These are phyloP conservation scores for Phyllostachys edulis DNA, from an alignment of 176 grass and related monocot genomes.

Conservation along the genomic window DNA sequence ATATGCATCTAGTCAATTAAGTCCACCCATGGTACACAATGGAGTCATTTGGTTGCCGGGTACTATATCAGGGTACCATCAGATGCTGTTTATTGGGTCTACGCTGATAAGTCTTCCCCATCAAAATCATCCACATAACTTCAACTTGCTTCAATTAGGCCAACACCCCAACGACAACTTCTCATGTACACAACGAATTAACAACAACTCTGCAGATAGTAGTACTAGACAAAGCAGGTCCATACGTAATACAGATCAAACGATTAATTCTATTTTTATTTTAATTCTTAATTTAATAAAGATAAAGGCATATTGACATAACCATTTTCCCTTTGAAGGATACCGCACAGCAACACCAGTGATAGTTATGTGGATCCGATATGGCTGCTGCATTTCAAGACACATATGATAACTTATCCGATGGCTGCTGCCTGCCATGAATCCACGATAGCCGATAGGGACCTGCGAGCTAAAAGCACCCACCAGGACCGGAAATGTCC, in stretches of 20 bases:
- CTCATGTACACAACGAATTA: background rate
- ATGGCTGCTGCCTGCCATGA: slow-evolving; percentile 24
- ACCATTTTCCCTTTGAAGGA: slow-evolving; percentile 3
- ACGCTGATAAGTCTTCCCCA: background rate
- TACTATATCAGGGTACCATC: background rate
- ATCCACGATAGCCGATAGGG: slow-evolving; percentile 43
- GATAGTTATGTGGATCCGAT: slow-evolving; percentile 36
- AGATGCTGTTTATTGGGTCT: background rate
- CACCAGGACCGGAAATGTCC: slow-evolving; percentile 16
- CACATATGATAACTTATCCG: slow-evolving; percentile 36
- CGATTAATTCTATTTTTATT: background rate
- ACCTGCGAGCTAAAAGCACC: slow-evolving; percentile 22
- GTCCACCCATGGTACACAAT: background rate
- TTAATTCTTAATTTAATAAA: background rate
- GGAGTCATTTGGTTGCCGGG: background rate
- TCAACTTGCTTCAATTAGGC: slow-evolving; percentile 12
- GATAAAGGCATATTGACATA: background rate
- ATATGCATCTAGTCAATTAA: background rate
- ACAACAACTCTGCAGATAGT: background rate
- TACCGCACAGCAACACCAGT: background rate
- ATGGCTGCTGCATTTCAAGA: slow-evolving; percentile 24
- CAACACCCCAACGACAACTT: background rate
- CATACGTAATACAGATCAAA: background rate
- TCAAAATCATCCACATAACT: background rate
- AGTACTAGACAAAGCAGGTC: background rate